Percentiles rank a stretch among this genome's conserved stretches.
phyloP scores from a whole-genome alignment of 2,329 filamentous ascomycete genomes.

The Scedosporium apiospermum region DNA sequence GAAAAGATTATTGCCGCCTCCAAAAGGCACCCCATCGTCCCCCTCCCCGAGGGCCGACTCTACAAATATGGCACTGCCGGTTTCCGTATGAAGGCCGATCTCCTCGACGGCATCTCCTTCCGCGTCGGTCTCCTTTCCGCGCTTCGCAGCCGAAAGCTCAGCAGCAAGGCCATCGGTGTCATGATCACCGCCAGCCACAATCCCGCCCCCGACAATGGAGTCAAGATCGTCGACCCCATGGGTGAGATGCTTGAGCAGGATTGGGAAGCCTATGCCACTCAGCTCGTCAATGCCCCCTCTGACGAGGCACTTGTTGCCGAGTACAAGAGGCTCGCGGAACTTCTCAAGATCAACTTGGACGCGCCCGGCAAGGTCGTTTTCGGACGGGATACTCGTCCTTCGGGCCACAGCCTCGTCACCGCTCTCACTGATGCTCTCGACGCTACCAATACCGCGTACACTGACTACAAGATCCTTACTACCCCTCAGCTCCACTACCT shows the following conservation, averaged over 20 bases:
- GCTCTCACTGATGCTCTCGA: conserved; percentile 73
- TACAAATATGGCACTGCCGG: conserved; percentile 61
- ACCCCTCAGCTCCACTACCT: conserved; percentile 98
- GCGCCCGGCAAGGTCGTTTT: conserved; percentile 74
- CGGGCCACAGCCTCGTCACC: conserved; percentile 71
- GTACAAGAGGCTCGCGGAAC: conserved; percentile 65
- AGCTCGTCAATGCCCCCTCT: conserved; percentile 73
- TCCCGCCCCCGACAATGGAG: conserved; percentile 78
- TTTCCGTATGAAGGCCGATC: conserved; percentile 62
- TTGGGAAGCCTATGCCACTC: conserved; percentile 85
- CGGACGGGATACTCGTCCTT: conserved; percentile 86
- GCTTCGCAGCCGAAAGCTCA: conserved; percentile 80
- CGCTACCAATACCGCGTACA: conserved; percentile 62
- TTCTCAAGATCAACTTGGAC: conserved; percentile 65
- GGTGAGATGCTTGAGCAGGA: conserved; percentile 96
- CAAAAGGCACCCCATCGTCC: conserved; percentile 50
- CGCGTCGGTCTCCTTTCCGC: conserved; percentile 83
- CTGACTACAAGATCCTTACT: conserved; percentile 84
- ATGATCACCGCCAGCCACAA: conserved; percentile 97
- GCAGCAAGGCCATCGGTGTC: conserved; percentile 85
- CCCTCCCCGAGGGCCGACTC: conserved; percentile 28
- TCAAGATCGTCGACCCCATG: conserved; percentile 95
- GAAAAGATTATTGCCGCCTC: conserved; percentile 49
- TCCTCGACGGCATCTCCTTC: conserved; percentile 87
- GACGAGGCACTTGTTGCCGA: conserved; percentile 66